These are phyloP conservation scores for Volutella citrinella DNA, from an alignment of 2,329 filamentous ascomycete genomes.

Conservation along the genomic window DNA sequence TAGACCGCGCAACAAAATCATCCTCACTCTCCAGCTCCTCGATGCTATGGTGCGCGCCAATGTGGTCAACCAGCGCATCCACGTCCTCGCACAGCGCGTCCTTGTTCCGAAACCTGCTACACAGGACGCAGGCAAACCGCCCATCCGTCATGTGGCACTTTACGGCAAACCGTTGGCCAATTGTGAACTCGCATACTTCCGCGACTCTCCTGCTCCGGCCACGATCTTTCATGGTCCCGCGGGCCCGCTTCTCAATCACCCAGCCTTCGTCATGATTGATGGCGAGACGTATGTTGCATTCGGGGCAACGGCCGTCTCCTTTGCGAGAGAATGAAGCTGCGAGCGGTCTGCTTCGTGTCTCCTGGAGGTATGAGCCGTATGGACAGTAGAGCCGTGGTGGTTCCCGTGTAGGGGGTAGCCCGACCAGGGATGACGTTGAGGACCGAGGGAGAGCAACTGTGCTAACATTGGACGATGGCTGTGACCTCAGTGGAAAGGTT, in stretches of 20 bases:
- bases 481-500: background rate
- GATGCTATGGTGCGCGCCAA: constrained; percentile 15
- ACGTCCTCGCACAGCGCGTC: constrained; percentile 18
- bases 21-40: constrained; percentile 19
- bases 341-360: constrained; percentile 11
- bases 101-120: constrained; percentile 16
- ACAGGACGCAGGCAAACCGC: constrained; percentile 21
- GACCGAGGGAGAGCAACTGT: constrained; percentile 13
- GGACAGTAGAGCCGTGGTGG: constrained; percentile 21
- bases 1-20: constrained; percentile 15
- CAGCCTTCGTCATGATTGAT: constrained; percentile 20
- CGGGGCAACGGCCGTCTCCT: constrained; percentile 16
- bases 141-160: constrained; percentile 23
- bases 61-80: constrained; percentile 18
- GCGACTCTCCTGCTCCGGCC: constrained; percentile 19
- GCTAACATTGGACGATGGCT: constrained; percentile 5
- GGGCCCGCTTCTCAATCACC: constrained; percentile 17
- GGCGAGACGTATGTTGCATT: constrained; percentile 13
- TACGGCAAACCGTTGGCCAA: constrained; percentile 20
- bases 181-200: constrained; percentile 20
- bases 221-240: constrained; percentile 8
- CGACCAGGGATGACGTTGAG: too few species aligned
- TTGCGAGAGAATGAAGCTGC: constrained; percentile 15
- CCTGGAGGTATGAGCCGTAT: constrained; percentile 22
- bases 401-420: too few species aligned